Evolutionary conservation across 257 asterid species (phyloP), one percentile per base, ranked within the genome.

Genomic region (Solanum piurae): DNA sequence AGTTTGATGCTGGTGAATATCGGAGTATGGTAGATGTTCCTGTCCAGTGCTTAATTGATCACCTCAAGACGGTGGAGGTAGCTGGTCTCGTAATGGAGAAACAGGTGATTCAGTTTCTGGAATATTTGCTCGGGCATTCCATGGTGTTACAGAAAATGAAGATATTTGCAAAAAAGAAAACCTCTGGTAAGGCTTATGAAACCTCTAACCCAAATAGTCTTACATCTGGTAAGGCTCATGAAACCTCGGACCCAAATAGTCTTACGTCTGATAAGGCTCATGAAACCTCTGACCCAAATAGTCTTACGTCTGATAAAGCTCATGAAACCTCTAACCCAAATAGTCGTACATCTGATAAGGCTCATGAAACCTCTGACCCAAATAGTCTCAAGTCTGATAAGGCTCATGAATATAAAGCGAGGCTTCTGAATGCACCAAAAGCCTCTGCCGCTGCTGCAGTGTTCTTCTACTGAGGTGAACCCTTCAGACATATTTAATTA

Each of bases 1-100:
- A 88, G 25, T 88, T 88, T 72, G 69, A 88, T 52, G 89, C 23
- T 29, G 87, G 74, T 42, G 82, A 38, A 44, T 85, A 74, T 34
- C 79, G 72, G 86, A 84, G 76, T 49, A 82, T 9, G 69, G 44
- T 82, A 49, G 69, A 82, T 46, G 13, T 16, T 49, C 85, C 85
- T 16, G 44, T 49, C 42, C 44, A 31, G 29, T 82, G 85, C 85
- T 49, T 49, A 69, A 82, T n/a, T 27, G 29, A 82, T 46, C 85
- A 82, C 44, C 85, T 82, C 69, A 82, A 49, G 85, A 82, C 20
- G 20, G 85, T 49, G 69, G 44, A 49, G 85, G 11, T 82, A 49
- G 44, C 85, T 82, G 85, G 85, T 9, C 1, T 16, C 14, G 69
- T 82, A 82, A 82, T 82, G 44, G 42, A 82, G 85, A 49, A 31